A percentile compares a stretch with the other conserved stretches of the same genome.
These are phyloP conservation scores for Fomitiporia mediterranea DNA, from an alignment of 1,284 basidiomycete genomes.

Conservation along the genomic window DNA sequence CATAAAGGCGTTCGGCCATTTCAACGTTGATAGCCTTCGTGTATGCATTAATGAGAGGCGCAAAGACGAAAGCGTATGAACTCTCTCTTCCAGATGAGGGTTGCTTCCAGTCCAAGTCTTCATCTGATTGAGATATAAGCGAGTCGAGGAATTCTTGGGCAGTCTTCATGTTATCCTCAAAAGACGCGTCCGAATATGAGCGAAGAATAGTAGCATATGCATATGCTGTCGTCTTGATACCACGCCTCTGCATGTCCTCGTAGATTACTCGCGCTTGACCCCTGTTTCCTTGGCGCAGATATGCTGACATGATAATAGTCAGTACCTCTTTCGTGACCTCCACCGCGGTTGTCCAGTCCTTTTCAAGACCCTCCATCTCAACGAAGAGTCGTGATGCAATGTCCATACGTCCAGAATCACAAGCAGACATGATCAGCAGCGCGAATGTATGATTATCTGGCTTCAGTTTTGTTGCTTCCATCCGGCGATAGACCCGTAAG, in stretches of 20 bases:
- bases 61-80: conserved; percentile 53
- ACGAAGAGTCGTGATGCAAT: conserved; percentile 65
- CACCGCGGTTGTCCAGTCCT: conserved; percentile 35
- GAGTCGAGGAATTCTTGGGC: conserved; percentile 60
- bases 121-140: conserved; percentile 36
- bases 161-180: conserved; percentile 44
- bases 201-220: conserved; percentile 72
- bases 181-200: conserved; percentile 50
- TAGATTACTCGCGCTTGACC: conserved; percentile 63
- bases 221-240: conserved; percentile 64
- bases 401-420: conserved; percentile 67
- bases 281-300: conserved; percentile 57
- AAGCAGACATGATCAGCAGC: conserved; percentile 79
- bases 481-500: conserved; percentile 56
- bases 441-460: conserved; percentile 72
- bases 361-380: conserved; percentile 53
- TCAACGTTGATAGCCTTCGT: conserved; percentile 43
- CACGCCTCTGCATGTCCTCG: conserved; percentile 67
- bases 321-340: conserved; percentile 58
- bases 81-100: conserved; percentile 35
- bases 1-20: conserved; percentile 56
- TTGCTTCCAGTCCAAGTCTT: conserved; percentile 37
- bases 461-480: conserved; percentile 44
- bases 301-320: conserved; percentile 84
- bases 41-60: conserved; percentile 61